These are phyloP conservation scores for Babesia bigemina DNA, from an alignment of 169 alveolate species.

Conservation along the genomic window DNA sequence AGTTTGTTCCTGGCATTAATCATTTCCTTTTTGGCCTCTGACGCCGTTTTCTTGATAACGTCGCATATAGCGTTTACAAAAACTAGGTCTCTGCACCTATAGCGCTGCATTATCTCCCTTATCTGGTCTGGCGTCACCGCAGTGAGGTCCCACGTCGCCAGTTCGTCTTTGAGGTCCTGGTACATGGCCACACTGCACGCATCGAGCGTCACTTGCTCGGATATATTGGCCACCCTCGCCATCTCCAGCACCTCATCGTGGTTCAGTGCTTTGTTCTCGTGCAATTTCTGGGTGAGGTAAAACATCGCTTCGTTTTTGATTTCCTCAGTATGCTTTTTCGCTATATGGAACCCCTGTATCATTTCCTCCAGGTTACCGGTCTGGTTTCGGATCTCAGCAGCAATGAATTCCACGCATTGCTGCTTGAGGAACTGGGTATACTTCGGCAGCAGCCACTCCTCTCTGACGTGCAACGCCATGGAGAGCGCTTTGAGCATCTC, in stretches of 20 bases:
- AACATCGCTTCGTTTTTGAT: constrained; percentile 8
- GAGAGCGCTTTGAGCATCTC: constrained; percentile 52
- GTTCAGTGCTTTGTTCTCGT: not conserved
- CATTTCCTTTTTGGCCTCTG: constrained; percentile 29
- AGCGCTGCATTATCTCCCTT: constrained; percentile 23
- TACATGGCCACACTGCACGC: constrained; percentile 37
- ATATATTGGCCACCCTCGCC: constrained; percentile 16
- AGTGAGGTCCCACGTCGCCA: constrained; percentile 40
- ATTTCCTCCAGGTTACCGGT: not conserved
- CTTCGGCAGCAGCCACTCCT: constrained; percentile 42
- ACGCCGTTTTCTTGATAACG: constrained; percentile 35
- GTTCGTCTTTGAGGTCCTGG: constrained; percentile 32
- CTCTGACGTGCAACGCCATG: constrained; percentile 24
- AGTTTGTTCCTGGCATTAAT: constrained; percentile 26
- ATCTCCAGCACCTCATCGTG: constrained; percentile 13
- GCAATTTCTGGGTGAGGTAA: not conserved
- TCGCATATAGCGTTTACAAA: constrained; percentile 49
- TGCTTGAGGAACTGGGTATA: constrained; percentile 19
- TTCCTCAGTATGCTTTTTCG: not conserved
- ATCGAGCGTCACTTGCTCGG: constrained; percentile 29
- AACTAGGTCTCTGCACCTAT: constrained; percentile 49
- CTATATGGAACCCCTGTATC: constrained; percentile 23
- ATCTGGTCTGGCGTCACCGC: constrained; percentile 27
- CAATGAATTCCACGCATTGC: constrained; percentile 28
- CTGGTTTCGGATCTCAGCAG: constrained; percentile 13